phyloP scores from a whole-genome alignment of 352 stramenopile genomes.

The Globisporangium nodosum region DNA sequence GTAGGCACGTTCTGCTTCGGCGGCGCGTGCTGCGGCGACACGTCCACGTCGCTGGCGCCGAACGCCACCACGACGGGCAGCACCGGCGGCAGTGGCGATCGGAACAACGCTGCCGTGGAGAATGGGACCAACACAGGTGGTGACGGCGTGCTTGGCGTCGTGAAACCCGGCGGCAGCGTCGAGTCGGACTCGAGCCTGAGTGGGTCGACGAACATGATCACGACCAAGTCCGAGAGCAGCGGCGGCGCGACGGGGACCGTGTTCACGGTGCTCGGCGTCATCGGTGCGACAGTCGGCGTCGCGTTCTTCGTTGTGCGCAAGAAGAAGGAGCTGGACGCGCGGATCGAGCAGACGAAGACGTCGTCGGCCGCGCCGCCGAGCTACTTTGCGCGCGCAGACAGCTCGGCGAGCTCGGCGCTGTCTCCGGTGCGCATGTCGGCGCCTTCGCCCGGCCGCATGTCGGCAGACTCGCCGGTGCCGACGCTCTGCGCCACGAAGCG shows the following conservation, averaged over 20 bases:
- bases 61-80: not conserved
- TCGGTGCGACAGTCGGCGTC: slow-evolving; percentile 35
- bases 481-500: slow-evolving; percentile 29
- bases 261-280: slow-evolving; percentile 39
- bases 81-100: not conserved
- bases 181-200: slow-evolving; percentile 6
- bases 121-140: not conserved
- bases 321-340: slow-evolving; percentile 34
- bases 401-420: slow-evolving; percentile 20
- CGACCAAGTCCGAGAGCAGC: slow-evolving; percentile 30
- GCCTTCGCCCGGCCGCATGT: slow-evolving; percentile 17
- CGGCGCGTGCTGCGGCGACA: slow-evolving; percentile 48
- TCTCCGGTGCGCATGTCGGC: slow-evolving; percentile 20
- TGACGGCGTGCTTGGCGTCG: slow-evolving; percentile 17
- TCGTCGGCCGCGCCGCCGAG: slow-evolving; percentile 24
- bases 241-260: slow-evolving; percentile 36
- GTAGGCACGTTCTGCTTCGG: slow-evolving; percentile 54
- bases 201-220: slow-evolving; percentile 21
- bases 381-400: slow-evolving; percentile 33
- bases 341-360: slow-evolving; percentile 37
- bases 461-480: slow-evolving; percentile 40
- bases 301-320: slow-evolving; percentile 50
- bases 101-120: no score
- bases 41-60: slow-evolving; percentile 9
- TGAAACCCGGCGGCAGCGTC: slow-evolving; percentile 5